These are phyloP conservation scores for Linanthus parryae DNA, from an alignment of 148 eudicot genomes.

Conservation along the genomic window DNA sequence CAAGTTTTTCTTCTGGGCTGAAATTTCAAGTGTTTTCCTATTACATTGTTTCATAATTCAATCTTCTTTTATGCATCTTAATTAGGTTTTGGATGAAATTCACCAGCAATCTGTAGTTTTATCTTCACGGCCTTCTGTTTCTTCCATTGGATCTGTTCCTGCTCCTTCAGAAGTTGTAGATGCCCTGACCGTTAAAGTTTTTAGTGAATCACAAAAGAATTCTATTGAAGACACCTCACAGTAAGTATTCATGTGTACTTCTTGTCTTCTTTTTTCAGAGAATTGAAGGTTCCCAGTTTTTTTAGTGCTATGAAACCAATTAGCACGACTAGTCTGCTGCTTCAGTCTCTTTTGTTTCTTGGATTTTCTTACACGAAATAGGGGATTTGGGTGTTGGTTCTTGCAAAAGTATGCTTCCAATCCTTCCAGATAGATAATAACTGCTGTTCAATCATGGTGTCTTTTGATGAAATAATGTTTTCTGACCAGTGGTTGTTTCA, in stretches of 20 bases:
- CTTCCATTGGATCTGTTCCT: conserved; percentile 89
- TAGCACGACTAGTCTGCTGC: too few species aligned
- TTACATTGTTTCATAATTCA: conserved; percentile 13
- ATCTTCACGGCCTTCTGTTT: conserved; percentile 71
- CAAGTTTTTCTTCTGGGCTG: conserved; percentile 21
- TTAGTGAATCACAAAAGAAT: conserved; percentile 37
- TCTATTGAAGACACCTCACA: conserved; percentile 66
- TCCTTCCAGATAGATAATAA: too few species aligned
- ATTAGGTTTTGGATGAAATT: conserved; percentile 99
- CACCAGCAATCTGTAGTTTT: conserved; percentile 95
- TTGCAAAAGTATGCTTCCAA: too few species aligned
- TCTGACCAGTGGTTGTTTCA: too few species aligned
- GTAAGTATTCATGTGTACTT: conserved; percentile 37
- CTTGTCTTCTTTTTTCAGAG: neutral
- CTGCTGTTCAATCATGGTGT: too few species aligned
- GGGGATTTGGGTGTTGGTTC: conserved; percentile 1
- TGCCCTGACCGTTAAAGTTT: conserved; percentile 59
- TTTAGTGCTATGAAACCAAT: neutral
- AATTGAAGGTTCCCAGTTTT: neutral
- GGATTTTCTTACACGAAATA: neutral
- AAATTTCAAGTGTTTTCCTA: neutral
- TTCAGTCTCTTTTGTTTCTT: neutral
- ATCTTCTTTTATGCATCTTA: conserved; percentile 30
- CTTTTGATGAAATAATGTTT: too few species aligned
- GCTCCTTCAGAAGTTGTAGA: conserved; percentile 91